A percentile compares a stretch with the other conserved stretches of the same genome.
These are phyloP conservation scores for Vaccinium vitisidaea DNA, from an alignment of 148 eudicot genomes.

Conservation along the genomic window DNA sequence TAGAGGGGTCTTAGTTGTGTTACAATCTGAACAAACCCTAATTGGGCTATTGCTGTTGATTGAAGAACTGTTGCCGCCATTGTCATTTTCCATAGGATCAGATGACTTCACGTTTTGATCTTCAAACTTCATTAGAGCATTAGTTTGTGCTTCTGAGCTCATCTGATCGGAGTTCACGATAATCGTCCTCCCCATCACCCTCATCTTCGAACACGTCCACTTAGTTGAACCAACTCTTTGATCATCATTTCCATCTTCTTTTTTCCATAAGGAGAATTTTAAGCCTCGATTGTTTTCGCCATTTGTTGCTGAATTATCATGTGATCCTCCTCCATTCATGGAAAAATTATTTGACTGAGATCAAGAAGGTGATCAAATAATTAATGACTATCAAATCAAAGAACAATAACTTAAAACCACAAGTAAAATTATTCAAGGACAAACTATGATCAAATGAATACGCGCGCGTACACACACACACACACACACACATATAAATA, in stretches of 20 bases:
- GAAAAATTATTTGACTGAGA: constrained; percentile 32
- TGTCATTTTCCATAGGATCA: constrained; percentile 18
- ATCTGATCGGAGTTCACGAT: constrained; percentile 25
- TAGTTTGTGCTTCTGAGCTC: not conserved
- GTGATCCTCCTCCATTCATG: constrained; percentile 34
- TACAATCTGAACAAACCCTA: constrained; percentile 80
- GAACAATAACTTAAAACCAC: not conserved
- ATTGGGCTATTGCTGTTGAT: constrained; percentile 24
- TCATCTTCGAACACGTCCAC: constrained; percentile 69
- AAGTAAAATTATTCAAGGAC: not conserved
- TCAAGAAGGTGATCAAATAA: constrained; percentile 2
- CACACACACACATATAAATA: too few relatives aligned
- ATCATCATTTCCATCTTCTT: constrained; percentile 16
- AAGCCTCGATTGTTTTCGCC: constrained; percentile 24
- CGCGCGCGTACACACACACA: too few relatives aligned
- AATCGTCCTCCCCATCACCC: constrained; percentile 44
- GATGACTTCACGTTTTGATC: constrained; percentile 23
- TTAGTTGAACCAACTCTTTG: constrained; percentile 25
- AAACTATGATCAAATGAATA: too few relatives aligned
- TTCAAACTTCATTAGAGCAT: constrained; percentile 11
- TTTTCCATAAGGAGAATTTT: constrained; percentile 43
- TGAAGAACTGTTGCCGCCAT: constrained; percentile 32
- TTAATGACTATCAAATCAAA: not conserved
- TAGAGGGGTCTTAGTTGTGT: constrained; percentile 86
- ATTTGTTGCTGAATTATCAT: constrained; percentile 14